A percentile compares a stretch with the other conserved stretches of the same genome.
phyloP scores from a whole-genome alignment of 352 stramenopile species.

The Globisporangium orthogonon region DNA sequence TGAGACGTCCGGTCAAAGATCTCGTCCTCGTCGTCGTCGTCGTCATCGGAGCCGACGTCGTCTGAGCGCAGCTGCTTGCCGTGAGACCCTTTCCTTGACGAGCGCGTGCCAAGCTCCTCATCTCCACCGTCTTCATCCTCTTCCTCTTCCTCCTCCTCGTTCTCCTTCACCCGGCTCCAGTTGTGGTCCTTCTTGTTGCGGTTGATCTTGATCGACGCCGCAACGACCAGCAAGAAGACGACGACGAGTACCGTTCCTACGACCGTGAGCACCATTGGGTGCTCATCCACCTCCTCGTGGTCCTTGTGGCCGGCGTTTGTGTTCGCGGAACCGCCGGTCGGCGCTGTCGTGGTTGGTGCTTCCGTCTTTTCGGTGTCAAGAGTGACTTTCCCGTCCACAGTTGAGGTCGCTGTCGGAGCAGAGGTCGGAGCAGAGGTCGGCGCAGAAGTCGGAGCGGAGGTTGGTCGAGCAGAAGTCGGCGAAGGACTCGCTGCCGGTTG shows the following conservation, averaged over 20 bases:
- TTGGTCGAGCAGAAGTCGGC: slow-evolving; percentile 1
- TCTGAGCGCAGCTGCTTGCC: slow-evolving; percentile 26
- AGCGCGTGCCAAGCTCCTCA: slow-evolving; percentile 23
- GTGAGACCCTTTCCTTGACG: slow-evolving; percentile 3
- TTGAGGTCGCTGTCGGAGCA: neutral
- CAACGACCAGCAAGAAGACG: slow-evolving; percentile 61
- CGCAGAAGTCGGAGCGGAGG: neutral
- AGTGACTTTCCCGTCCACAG: slow-evolving; percentile 3
- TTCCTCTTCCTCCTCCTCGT: slow-evolving; percentile 63
- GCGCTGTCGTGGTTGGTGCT: slow-evolving; percentile 1
- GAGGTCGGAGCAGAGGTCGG: slow-evolving; percentile 1
- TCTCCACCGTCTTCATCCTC: slow-evolving; percentile 53
- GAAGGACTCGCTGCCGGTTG: neutral
- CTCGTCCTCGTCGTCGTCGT: slow-evolving; percentile 54
- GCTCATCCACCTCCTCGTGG: slow-evolving; percentile 25
- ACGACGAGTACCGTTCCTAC: slow-evolving; percentile 65
- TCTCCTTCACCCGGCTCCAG: slow-evolving; percentile 68
- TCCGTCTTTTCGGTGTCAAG: neutral
- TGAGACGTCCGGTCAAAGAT: slow-evolving; percentile 51
- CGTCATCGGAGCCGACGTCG: slow-evolving; percentile 16
- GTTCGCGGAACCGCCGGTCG: slow-evolving; percentile 8
- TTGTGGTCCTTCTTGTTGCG: slow-evolving; percentile 44
- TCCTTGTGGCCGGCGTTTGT: slow-evolving; percentile 13
- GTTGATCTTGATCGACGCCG: slow-evolving; percentile 56
- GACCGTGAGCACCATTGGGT: slow-evolving; percentile 69